A percentile compares a stretch with the other conserved stretches of the same genome.
These are phyloP conservation scores for Phytophthora hybrid DNA, from an alignment of 352 stramenopile species.

Conservation along the genomic window DNA sequence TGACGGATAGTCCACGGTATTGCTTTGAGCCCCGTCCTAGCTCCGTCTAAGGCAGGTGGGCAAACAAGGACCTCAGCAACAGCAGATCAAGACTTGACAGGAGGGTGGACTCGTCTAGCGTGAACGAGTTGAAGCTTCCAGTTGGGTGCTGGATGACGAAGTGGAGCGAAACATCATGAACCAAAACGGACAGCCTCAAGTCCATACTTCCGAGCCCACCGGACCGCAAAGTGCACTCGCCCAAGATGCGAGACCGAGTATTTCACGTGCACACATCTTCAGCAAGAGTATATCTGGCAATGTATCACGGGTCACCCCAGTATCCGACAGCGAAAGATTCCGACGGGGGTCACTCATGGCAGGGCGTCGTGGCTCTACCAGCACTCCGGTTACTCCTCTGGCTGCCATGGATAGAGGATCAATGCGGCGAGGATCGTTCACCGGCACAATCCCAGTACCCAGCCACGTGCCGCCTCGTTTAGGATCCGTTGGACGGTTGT, in stretches of 20 bases:
- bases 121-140: background rate
- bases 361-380: constrained; percentile 4
- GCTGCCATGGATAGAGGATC: background rate
- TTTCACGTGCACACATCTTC: constrained; percentile 3
- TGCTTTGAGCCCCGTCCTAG: background rate
- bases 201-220: constrained; percentile 3
- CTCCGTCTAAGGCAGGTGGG: background rate
- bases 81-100: background rate
- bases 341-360: background rate
- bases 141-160: constrained; percentile 13
- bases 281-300: constrained; percentile 17
- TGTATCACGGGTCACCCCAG: constrained; percentile 21
- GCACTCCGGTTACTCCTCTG: background rate
- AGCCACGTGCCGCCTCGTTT: constrained; percentile 19
- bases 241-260: constrained; percentile 1
- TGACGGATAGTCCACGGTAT: constrained; percentile 10
- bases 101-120: background rate
- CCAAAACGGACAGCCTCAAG: constrained; percentile 15
- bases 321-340: background rate
- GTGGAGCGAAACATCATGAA: constrained; percentile 21
- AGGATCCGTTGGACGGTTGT: constrained; percentile 21
- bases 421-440: constrained; percentile 28
- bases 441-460: constrained; percentile 26
- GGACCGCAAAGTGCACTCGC: constrained; percentile 21
- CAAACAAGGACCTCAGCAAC: background rate